These are phyloP conservation scores for Periglandula ipomoeae DNA, from an alignment of 2,329 filamentous ascomycete genomes.

Conservation along the genomic window DNA sequence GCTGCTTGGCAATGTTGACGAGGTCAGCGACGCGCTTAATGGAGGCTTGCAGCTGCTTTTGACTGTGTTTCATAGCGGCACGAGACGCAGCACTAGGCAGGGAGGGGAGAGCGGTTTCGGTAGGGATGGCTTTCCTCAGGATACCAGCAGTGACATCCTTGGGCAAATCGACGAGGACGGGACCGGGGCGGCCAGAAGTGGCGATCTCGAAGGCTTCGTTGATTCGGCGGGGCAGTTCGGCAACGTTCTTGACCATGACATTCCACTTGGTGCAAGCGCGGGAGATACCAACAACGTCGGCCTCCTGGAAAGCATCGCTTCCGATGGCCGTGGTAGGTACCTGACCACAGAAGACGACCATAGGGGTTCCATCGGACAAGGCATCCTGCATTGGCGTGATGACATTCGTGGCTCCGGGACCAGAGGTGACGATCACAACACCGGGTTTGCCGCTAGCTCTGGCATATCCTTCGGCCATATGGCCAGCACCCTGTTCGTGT, in stretches of 20 bases:
- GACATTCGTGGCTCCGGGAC: conserved; percentile 92
- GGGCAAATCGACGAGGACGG: conserved; percentile 89
- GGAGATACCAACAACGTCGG: conserved; percentile 88
- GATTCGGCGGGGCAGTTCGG: conserved; percentile 85
- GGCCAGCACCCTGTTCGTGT: conserved; percentile 95
- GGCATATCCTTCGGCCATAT: conserved; percentile 98
- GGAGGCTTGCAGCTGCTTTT: conserved; percentile 62
- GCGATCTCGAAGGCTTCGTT: conserved; percentile 99
- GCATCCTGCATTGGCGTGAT: conserved; percentile 96
- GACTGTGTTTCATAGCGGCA: conserved; percentile 64
- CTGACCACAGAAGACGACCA: conserved; percentile 94
- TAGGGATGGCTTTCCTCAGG: conserved; percentile 75
- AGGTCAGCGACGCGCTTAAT: conserved; percentile 71
- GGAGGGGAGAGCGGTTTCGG: conserved; percentile 60
- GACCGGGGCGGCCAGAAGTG: conserved; percentile 84
- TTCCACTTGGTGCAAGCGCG: conserved; percentile 98
- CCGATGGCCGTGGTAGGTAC: conserved; percentile 85
- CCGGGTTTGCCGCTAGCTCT: conserved; percentile 88
- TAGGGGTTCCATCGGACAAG: conserved; percentile 85
- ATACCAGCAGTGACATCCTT: conserved; percentile 91
- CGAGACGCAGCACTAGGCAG: conserved; percentile 81
- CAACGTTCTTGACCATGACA: conserved; percentile 93
- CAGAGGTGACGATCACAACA: conserved; percentile 93
- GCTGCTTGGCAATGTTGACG: conserved; percentile 85
- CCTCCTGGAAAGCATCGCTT: conserved; percentile 94